Percentiles rank a stretch among this genome's conserved stretches.
Conservation (phyloP, 768 basidiomycete genomes). For the Suillus decipiens region DNA sequence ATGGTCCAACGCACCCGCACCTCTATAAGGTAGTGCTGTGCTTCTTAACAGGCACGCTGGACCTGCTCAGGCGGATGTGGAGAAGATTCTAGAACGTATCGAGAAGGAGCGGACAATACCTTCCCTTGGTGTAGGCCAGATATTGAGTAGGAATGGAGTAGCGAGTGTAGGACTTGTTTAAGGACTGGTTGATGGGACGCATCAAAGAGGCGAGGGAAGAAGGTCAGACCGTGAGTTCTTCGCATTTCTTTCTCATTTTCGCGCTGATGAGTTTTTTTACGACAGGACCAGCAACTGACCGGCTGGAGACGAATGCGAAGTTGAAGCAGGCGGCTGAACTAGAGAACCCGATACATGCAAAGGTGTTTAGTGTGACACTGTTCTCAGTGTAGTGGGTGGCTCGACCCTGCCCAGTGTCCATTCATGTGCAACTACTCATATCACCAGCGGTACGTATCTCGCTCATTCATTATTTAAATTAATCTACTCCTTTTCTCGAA, state of each 20-base stretch:
- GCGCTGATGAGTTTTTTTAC: neutral
- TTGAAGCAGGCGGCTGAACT: slow-evolving; percentile 81
- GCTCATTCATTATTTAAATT: neutral
- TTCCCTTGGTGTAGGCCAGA: slow-evolving; percentile 86
- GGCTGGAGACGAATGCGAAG: slow-evolving; percentile 78
- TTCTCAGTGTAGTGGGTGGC: slow-evolving; percentile 82
- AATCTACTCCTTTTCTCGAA: slow-evolving; percentile 5
- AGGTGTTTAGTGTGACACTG: slow-evolving; percentile 95
- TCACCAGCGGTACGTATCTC: slow-evolving; percentile 75
- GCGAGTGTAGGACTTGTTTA: slow-evolving; percentile 90
- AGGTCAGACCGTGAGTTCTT: slow-evolving; percentile 70
- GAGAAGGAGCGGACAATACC: slow-evolving; percentile 84
- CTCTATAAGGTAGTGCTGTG: slow-evolving; percentile 87
- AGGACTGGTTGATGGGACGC: slow-evolving; percentile 84
- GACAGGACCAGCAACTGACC: slow-evolving; percentile 82
- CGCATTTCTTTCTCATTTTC: slow-evolving; percentile 5
- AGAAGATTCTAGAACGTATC: slow-evolving; percentile 70
- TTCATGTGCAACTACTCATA: slow-evolving; percentile 98
- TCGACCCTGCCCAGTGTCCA: slow-evolving; percentile 93
- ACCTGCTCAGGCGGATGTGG: slow-evolving; percentile 73
- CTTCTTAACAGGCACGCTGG: slow-evolving; percentile 83
- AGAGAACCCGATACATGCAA: slow-evolving; percentile 73
- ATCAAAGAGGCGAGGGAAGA: slow-evolving; percentile 74
- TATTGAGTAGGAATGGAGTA: slow-evolving; percentile 84
- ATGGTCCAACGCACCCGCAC: slow-evolving; percentile 70